Evolutionary conservation across 768 basidiomycete genomes (phyloP).

Genomic region (Termitomyces sp.): DNA sequence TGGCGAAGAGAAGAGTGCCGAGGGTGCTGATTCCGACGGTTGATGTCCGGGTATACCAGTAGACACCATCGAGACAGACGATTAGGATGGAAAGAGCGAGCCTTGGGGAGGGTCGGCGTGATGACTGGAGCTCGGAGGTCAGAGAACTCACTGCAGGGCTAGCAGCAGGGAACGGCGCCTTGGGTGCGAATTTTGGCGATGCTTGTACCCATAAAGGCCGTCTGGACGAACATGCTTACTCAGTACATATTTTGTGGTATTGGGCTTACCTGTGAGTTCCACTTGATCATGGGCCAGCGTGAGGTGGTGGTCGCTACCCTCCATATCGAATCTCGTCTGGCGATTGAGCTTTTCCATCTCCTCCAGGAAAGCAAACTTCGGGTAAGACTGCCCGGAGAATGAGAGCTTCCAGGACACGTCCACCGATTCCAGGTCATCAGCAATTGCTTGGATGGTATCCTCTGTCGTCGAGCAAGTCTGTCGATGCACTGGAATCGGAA

Average conservation of each 20-base stretch:
- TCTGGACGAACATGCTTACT: conserved; percentile 10
- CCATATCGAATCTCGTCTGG: conserved; percentile 12
- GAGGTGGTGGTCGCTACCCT: conserved; percentile 15
- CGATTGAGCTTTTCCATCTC: not conserved
- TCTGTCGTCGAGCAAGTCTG: conserved; percentile 16
- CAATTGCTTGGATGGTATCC: not conserved
- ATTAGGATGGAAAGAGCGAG: conserved; percentile 1
- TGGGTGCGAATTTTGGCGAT: conserved; percentile 24
- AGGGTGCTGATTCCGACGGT: conserved; percentile 25
- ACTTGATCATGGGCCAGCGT: conserved; percentile 15
- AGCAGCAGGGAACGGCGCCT: conserved; percentile 17
- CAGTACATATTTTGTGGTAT: not conserved
- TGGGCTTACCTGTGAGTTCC: conserved; percentile 21
- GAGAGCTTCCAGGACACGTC: conserved; percentile 29
- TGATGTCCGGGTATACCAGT: conserved; percentile 29
- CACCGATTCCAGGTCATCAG: conserved; percentile 18
- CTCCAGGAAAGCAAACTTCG: conserved; percentile 17
- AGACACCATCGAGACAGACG: conserved; percentile 17
- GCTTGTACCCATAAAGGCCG: conserved; percentile 21
- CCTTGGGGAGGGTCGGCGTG: conserved; percentile 7
- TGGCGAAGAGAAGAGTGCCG: conserved; percentile 17
- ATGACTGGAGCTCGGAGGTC: not conserved
- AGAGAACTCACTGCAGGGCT: conserved; percentile 13
- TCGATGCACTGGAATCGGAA: conserved; percentile 19
- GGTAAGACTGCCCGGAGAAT: conserved; percentile 20